Percentiles rank a stretch among this genome's conserved stretches.
These are phyloP conservation scores for Haplosporangium sp. DNA, from an alignment of 371 early-diverging fungal species.

Conservation along the genomic window DNA sequence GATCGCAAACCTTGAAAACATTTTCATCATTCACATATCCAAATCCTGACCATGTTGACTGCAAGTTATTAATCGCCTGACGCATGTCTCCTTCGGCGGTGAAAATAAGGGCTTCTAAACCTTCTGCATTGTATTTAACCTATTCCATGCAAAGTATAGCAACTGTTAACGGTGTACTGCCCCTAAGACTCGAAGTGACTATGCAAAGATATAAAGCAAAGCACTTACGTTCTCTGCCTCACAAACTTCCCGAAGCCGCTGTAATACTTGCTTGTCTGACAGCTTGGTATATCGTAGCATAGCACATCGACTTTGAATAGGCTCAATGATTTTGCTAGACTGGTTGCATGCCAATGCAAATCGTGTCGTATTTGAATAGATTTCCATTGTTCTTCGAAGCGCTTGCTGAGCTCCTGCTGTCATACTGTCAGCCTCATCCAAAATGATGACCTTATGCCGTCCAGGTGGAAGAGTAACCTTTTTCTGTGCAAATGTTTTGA, in stretches of 20 bases:
- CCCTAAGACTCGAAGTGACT: background rate
- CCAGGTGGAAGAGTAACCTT: constrained; percentile 93
- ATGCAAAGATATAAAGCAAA: background rate
- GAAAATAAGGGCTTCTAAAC: constrained; percentile 94
- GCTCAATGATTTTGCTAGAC: constrained; percentile 98
- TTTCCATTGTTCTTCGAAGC: constrained; percentile 97
- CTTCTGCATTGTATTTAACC: constrained; percentile 88
- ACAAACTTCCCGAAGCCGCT: constrained; percentile 87
- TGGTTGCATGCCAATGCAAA: constrained; percentile 99
- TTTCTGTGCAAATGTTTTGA: constrained; percentile 98
- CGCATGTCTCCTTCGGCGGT: constrained; percentile 99
- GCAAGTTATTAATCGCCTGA: constrained; percentile 98
- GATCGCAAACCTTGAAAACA: constrained; percentile 96
- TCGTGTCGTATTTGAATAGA: constrained; percentile 93
- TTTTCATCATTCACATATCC: constrained; percentile 86
- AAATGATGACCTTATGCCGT: constrained; percentile 95
- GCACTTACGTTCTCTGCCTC: constrained; percentile 78
- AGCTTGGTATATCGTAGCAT: constrained; percentile 91
- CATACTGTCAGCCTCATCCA: constrained; percentile 99
- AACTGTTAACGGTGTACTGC: background rate
- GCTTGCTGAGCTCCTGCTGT: constrained; percentile 97
- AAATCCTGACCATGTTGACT: constrained; percentile 91
- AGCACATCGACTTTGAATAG: constrained; percentile 99
- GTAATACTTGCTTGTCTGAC: constrained; percentile 80
- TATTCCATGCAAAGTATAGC: constrained; percentile 14